Evolutionary conservation across 225 moss, liverwort and hornwort genomes (phyloP).

Genomic region (Straminergon stramineum): DNA sequence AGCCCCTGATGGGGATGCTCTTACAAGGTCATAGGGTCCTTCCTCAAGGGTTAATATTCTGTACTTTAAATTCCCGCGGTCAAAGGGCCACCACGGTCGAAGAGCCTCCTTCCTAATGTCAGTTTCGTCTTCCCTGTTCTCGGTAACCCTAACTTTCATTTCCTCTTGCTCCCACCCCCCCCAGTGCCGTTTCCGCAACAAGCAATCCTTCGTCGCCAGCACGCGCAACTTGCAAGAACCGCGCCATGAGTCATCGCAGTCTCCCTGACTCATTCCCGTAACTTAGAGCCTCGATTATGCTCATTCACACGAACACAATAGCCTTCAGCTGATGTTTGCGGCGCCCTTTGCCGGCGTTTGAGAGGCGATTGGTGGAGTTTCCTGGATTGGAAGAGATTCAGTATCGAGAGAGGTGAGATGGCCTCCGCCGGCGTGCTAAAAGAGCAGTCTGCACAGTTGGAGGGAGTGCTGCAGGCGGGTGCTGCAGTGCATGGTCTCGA

Average conservation of each 20-base stretch:
- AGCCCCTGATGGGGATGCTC: no score
- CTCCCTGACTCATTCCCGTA: neutral
- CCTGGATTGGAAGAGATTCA: slow-evolving; percentile 21
- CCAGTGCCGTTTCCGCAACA: neutral
- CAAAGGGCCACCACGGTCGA: neutral
- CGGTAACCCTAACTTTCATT: neutral
- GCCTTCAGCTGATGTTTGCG: neutral
- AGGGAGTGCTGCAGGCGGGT: slow-evolving; percentile 11
- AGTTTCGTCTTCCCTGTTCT: neutral
- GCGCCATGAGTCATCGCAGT: neutral
- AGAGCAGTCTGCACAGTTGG: slow-evolving; percentile 10
- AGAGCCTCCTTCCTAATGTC: neutral
- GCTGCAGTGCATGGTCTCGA: slow-evolving; percentile 19
- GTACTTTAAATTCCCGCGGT: neutral
- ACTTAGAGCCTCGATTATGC: neutral
- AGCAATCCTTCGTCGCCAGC: neutral
- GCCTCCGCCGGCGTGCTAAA: slow-evolving; percentile 30
- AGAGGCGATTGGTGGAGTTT: neutral
- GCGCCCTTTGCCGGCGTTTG: neutral
- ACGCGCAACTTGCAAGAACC: neutral
- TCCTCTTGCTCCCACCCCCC: neutral
- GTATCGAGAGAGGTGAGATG: slow-evolving; percentile 32
- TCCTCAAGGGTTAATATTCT: neutral
- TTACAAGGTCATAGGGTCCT: no score
- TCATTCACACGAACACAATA: neutral